A percentile compares a stretch with the other conserved stretches of the same genome.
Conservation (phyloP, 306 rosid species). For the Echinosophora koreensis region DNA sequence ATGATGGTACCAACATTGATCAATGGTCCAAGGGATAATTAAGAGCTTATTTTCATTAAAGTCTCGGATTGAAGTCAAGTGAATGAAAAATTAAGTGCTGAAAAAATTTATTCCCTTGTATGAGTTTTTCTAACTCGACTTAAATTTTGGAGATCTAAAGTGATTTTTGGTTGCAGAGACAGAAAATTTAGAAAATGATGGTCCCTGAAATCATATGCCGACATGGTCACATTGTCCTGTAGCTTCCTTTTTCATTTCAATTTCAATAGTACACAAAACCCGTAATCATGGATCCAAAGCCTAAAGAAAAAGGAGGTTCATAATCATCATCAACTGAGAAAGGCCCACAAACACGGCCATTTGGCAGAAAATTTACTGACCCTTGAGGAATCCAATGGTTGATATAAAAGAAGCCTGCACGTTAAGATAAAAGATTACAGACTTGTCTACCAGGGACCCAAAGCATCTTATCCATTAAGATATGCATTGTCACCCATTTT, state of each 20-base stretch:
- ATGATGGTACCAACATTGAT: background rate
- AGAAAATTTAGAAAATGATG: background rate
- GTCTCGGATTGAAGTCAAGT: no score
- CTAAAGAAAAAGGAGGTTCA: background rate
- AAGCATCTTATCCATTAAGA: slow-evolving; percentile 1
- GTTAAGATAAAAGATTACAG: background rate
- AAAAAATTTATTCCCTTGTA: no score
- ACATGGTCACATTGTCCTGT: background rate
- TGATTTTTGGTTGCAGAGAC: no score
- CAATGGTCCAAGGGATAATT: no score
- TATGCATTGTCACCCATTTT: background rate
- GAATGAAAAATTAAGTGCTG: no score
- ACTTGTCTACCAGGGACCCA: background rate
- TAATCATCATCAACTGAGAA: background rate
- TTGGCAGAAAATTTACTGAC: background rate
- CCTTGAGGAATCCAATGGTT: background rate
- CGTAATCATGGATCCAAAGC: background rate
- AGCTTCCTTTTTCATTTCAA: background rate
- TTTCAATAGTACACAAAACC: background rate
- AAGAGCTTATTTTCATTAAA: no score
- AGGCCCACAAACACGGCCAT: background rate
- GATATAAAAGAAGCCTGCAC: background rate
- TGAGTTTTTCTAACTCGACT: no score
- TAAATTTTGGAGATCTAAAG: no score
- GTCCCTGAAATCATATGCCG: background rate